phyloP scores from a whole-genome alignment of 2,329 filamentous ascomycete species.

The Cyphellophora attinorum region DNA sequence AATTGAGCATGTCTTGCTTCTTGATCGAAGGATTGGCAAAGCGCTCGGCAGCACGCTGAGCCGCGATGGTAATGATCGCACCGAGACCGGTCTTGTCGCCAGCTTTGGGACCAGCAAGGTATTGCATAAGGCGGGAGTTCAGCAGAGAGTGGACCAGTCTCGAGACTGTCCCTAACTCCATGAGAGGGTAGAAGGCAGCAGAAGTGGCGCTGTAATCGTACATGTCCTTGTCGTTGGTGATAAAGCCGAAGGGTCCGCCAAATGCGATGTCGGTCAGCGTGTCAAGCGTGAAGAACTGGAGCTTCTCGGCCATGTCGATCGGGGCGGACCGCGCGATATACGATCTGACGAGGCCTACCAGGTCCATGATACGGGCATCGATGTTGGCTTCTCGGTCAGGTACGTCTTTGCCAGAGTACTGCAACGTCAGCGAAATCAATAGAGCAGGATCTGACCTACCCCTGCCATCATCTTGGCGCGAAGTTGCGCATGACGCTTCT shows the following conservation, averaged over 20 bases:
- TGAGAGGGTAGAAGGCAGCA: conserved; percentile 9
- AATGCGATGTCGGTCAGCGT: conserved; percentile 13
- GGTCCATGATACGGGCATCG: conserved; percentile 6
- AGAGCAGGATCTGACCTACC: conserved; percentile 3
- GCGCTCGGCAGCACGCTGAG: conserved; percentile 15
- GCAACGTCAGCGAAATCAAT: too few relatives aligned
- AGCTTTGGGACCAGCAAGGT: conserved; percentile 7
- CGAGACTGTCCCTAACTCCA: conserved; percentile 10
- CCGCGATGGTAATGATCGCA: conserved; percentile 10
- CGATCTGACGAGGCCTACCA: conserved; percentile 10
- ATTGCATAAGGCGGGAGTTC: conserved; percentile 7
- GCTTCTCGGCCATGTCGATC: conserved; percentile 8
- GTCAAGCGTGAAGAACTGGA: conserved; percentile 13
- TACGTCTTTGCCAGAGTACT: conserved; percentile 12
- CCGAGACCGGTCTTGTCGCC: conserved; percentile 10
- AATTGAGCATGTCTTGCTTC: conserved; percentile 10
- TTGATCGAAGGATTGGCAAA: conserved; percentile 15
- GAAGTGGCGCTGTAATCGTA: conserved; percentile 8
- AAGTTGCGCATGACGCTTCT: conserved; percentile 7
- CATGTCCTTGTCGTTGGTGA: conserved; percentile 11
- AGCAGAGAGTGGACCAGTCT: conserved; percentile 5
- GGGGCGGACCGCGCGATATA: conserved; percentile 6
- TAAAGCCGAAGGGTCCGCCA: conserved; percentile 8
- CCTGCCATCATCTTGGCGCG: conserved; percentile 9
- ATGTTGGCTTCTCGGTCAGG: conserved; percentile 8